Evolutionary conservation across 768 basidiomycete genomes (phyloP), one percentile per base, ranked within the genome.

Genomic region (Hemileccinum rubropunctum): DNA sequence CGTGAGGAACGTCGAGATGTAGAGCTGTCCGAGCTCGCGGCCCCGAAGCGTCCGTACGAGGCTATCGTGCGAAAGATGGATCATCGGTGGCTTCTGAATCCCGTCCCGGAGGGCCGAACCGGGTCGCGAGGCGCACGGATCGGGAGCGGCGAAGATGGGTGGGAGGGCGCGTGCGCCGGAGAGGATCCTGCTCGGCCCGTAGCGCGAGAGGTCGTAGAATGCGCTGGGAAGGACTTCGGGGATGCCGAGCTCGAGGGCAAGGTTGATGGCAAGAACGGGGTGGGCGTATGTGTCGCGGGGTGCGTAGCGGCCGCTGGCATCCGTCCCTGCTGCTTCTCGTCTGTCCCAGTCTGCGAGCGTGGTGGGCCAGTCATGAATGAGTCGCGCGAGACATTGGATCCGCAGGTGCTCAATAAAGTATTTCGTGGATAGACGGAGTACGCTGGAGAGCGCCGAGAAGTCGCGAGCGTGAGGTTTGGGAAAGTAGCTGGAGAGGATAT

Each of bases 361-460:
- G 5, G 76, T 60, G 1, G 88, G 88, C 82, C 85, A 91, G 63
- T 88, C 85, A 28, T 70, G 63, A 14, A 71, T 66, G 15, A 91
- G 76, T 11, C 81, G 82, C 4, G 68, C 64, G 20, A 90, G 68
- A 57, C 86, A 88, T 35, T 75, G 82, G 37, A 71, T 58, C 0
- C 83, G 81, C 27, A 88, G 80, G 48, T 81, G 77, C 33, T 85
- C 79, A 48, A 88, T 82, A 44, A 89, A 73, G 63, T 91, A 91
- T 67, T 91, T 91, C 27, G 80, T 78, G 1, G 87, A 86, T 2
- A 90, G 69, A 6, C 88, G 83, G 7, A 89, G 76, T 38, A 87
- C 82, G 4, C 80, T 78, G 3, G 85, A 74, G 33, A 90, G 64
- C 17, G 72, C 68, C 7, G 79, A 71, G 56, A 88, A 89, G 58